phyloP scores from a whole-genome alignment of 169 alveolate species.

The Cryptosporidium muris region DNA sequence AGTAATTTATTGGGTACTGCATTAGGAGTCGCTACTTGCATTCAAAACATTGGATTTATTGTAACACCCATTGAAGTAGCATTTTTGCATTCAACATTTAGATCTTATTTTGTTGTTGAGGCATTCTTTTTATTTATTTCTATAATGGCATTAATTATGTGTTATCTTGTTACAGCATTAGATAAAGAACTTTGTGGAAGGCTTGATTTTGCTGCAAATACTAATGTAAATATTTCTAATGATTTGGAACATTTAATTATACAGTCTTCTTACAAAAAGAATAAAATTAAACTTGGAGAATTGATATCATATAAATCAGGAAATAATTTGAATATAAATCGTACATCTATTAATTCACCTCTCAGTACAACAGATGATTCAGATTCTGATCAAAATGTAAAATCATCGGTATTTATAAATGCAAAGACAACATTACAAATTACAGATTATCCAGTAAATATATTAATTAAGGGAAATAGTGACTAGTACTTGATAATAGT shows the following conservation, averaged over 20 bases:
- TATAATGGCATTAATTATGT: conserved; percentile 56
- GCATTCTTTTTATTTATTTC: conserved; percentile 45
- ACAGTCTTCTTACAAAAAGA: not conserved
- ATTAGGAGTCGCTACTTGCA: conserved; percentile 65
- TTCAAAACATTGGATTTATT: conserved; percentile 63
- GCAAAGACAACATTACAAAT: conserved; percentile 30
- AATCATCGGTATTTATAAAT: conserved; percentile 43
- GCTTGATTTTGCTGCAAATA: conserved; percentile 38
- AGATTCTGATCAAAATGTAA: not conserved
- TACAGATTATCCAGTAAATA: conserved; percentile 49
- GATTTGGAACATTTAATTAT: conserved; percentile 6
- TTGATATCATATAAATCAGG: conserved; percentile 27
- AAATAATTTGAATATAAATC: conserved; percentile 3
- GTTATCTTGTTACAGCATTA: conserved; percentile 25
- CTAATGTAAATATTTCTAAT: not conserved
- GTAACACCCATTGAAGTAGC: conserved; percentile 67
- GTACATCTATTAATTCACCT: conserved; percentile 51
- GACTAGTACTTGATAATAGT: too few species aligned
- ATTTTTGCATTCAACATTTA: conserved; percentile 55
- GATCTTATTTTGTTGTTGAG: conserved; percentile 53
- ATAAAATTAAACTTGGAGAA: conserved; percentile 49
- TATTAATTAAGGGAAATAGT: too few species aligned
- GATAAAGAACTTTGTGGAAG: conserved; percentile 57
- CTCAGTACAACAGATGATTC: conserved; percentile 61
- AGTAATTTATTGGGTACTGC: conserved; percentile 62